Conservation (phyloP, 257 asterid species). For the Galeopsis tetrahit region DNA sequence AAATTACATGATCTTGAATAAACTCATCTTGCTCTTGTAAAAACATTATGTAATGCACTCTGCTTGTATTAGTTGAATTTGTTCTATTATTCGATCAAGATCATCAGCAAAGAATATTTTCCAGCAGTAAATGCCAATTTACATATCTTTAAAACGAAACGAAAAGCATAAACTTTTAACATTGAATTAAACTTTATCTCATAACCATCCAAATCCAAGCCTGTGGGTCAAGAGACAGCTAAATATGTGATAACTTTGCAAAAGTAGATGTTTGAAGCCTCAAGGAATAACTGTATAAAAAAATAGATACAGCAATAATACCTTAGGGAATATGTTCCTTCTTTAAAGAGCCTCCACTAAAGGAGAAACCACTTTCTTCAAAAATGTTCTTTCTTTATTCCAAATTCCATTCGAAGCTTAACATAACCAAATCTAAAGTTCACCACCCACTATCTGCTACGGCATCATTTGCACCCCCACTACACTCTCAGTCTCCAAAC, state of each 20-base stretch:
- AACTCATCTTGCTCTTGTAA: slow-evolving; percentile 22
- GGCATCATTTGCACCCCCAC: slow-evolving; percentile 58
- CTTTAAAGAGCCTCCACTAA: slow-evolving; percentile 63
- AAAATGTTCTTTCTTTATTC: slow-evolving; percentile 51
- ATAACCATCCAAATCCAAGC: slow-evolving; percentile 33
- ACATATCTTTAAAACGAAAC: neutral
- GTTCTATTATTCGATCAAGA: slow-evolving; percentile 30
- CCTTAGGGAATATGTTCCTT: slow-evolving; percentile 61
- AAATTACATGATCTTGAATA: slow-evolving; percentile 28
- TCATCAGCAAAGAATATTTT: slow-evolving; percentile 7
- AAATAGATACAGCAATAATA: slow-evolving; percentile 42
- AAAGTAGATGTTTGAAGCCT: slow-evolving; percentile 37
- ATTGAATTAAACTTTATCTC: slow-evolving; percentile 31
- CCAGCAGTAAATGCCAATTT: slow-evolving; percentile 1
- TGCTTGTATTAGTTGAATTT: slow-evolving; percentile 26
- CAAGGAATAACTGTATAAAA: slow-evolving; percentile 46
- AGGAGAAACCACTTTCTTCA: slow-evolving; percentile 55
- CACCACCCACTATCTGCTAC: slow-evolving; percentile 28
- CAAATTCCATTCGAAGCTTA: slow-evolving; percentile 35
- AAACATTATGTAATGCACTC: slow-evolving; percentile 29
- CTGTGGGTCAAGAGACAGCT: slow-evolving; percentile 42
- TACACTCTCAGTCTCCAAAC: slow-evolving; percentile 26
- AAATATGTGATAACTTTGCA: slow-evolving; percentile 41
- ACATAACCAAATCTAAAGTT: slow-evolving; percentile 30
- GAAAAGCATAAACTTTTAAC: slow-evolving; percentile 20